Evolutionary conservation across 2,329 filamentous ascomycete species (phyloP).

Genomic region (Aspergillus fischeri): DNA sequence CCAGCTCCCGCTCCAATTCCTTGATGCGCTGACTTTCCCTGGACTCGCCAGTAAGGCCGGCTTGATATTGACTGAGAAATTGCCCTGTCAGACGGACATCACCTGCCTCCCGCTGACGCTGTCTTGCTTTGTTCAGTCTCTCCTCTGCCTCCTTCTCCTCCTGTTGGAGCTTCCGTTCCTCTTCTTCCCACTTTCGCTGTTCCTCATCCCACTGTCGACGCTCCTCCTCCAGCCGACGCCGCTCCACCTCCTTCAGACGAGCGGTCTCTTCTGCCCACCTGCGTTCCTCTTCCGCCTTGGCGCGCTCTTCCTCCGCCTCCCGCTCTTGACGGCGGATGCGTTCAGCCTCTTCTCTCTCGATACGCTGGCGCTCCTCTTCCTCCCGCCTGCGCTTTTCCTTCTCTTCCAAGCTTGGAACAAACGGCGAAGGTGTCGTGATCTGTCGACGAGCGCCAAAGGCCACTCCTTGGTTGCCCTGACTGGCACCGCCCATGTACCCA

Average conservation of each 20-base stretch:
- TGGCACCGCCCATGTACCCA: slow-evolving; percentile 95
- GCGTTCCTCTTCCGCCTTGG: slow-evolving; percentile 44
- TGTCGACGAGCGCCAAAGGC: slow-evolving; percentile 87
- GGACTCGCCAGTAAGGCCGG: slow-evolving; percentile 56
- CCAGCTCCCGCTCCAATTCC: slow-evolving; percentile 72
- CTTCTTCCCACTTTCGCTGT: slow-evolving; percentile 66
- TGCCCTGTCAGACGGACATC: slow-evolving; percentile 73
- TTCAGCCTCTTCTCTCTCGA: slow-evolving; percentile 52
- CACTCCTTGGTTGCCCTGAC: slow-evolving; percentile 91
- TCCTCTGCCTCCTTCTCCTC: slow-evolving; percentile 73
- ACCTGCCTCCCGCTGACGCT: slow-evolving; percentile 55
- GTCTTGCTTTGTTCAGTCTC: slow-evolving; percentile 62
- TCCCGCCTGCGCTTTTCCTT: slow-evolving; percentile 68
- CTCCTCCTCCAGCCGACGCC: slow-evolving; percentile 10
- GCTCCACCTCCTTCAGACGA: slow-evolving; percentile 49
- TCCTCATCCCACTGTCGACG: slow-evolving; percentile 45
- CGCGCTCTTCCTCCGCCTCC: slow-evolving; percentile 47
- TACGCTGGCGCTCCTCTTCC: slow-evolving; percentile 51
- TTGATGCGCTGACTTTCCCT: slow-evolving; percentile 65
- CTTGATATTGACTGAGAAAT: slow-evolving; percentile 80
- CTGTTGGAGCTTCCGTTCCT: slow-evolving; percentile 65
- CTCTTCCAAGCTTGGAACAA: slow-evolving; percentile 75
- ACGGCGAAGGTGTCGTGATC: slow-evolving; percentile 77
- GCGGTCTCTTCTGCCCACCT: slow-evolving; percentile 46
- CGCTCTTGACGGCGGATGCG: slow-evolving; percentile 45